A percentile compares a stretch with the other conserved stretches of the same genome.
Conservation (phyloP, 345 rosid genomes). For the Reutealis trisperma region DNA sequence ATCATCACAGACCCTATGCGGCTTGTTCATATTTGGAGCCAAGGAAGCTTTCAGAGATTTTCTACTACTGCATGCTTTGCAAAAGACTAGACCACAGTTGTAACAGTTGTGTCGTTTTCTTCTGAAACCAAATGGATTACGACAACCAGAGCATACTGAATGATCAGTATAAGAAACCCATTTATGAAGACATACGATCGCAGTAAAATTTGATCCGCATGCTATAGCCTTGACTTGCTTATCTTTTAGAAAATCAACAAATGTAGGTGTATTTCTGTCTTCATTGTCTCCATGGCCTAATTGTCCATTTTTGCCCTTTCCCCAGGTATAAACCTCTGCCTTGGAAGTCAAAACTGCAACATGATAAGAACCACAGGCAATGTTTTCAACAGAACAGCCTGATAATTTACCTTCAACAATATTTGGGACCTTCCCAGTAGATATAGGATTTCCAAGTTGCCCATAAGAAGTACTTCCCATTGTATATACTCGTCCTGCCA, state of each 20-base stretch:
- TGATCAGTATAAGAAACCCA: conserved; percentile 68
- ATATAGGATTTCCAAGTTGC: conserved; percentile 67
- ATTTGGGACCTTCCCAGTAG: conserved; percentile 53
- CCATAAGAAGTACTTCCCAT: conserved; percentile 77
- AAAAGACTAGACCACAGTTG: conserved; percentile 85
- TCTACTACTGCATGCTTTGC: conserved; percentile 77
- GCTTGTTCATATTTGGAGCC: conserved; percentile 80
- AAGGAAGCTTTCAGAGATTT: conserved; percentile 80
- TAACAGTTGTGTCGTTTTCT: conserved; percentile 97
- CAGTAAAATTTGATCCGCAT: conserved; percentile 81
- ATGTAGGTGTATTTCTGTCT: conserved; percentile 54
- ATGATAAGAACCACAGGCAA: conserved; percentile 81
- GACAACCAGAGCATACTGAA: conserved; percentile 80
- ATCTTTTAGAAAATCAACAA: conserved; percentile 62
- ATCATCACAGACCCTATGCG: conserved; percentile 84
- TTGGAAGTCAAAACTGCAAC: conserved; percentile 71
- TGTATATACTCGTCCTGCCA: conserved; percentile 70
- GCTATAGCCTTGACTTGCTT: conserved; percentile 69
- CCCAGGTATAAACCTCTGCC: conserved; percentile 81
- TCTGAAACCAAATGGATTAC: conserved; percentile 71
- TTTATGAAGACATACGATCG: conserved; percentile 73
- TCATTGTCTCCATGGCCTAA: conserved; percentile 77
- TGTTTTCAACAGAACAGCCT: conserved; percentile 57
- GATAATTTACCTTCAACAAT: conserved; percentile 62
- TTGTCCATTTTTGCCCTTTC: conserved; percentile 79